Conservation (phyloP, 2,329 filamentous ascomycete species). For the Fusarium fujikuroi region DNA sequence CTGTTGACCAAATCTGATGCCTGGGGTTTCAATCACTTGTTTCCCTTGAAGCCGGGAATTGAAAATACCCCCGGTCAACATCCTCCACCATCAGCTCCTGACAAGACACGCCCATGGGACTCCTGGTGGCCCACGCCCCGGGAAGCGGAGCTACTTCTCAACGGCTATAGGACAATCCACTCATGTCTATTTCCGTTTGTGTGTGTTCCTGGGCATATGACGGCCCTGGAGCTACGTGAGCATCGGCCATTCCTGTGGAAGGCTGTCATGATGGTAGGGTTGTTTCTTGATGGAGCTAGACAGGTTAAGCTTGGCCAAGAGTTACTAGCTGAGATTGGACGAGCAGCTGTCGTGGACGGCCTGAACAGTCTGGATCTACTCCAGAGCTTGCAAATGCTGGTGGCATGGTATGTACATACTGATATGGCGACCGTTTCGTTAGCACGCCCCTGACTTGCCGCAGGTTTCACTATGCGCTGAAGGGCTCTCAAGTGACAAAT, state of each 20-base stretch:
- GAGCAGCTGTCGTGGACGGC: conserved; percentile 55
- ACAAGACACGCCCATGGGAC: conserved; percentile 39
- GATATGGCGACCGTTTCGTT: not conserved
- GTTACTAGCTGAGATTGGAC: conserved; percentile 56
- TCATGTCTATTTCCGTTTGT: conserved; percentile 59
- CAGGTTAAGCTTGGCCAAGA: conserved; percentile 58
- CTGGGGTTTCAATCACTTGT: conserved; percentile 50
- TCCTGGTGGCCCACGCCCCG: conserved; percentile 55
- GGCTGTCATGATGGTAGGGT: conserved; percentile 58
- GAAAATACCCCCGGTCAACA: conserved; percentile 8
- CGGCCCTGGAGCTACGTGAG: conserved; percentile 50
- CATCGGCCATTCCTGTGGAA: conserved; percentile 61
- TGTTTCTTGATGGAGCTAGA: conserved; percentile 55
- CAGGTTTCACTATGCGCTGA: conserved; percentile 61
- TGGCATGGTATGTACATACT: conserved; percentile 56
- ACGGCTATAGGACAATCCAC: conserved; percentile 49
- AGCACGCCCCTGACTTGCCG: conserved; percentile 19
- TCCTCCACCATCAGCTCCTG: conserved; percentile 19
- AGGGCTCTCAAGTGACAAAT: conserved; percentile 62
- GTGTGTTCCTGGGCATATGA: conserved; percentile 51
- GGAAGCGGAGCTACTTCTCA: conserved; percentile 56
- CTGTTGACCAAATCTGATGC: conserved; percentile 15
- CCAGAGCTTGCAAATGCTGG: conserved; percentile 57
- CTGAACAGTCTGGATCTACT: conserved; percentile 58
- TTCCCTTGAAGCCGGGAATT: conserved; percentile 42